Conservation (phyloP, 257 asterid genomes). For the Verbena officinalis region DNA sequence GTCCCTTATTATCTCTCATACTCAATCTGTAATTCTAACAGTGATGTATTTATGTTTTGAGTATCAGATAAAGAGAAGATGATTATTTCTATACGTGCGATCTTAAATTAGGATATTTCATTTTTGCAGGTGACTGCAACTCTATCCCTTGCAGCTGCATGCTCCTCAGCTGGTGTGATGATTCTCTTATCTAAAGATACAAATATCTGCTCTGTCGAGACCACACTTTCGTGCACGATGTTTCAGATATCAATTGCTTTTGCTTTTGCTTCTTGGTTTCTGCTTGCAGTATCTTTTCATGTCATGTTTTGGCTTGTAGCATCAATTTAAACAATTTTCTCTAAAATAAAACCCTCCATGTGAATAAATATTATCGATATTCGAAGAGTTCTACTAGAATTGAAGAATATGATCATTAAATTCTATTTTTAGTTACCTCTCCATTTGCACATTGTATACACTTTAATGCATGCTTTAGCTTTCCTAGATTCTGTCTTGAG, state of each 20-base stretch:
- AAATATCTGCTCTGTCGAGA: conserved; percentile 44
- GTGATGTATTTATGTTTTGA: too few relatives aligned
- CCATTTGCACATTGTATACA: background rate
- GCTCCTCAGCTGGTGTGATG: conserved; percentile 86
- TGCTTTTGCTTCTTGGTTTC: conserved; percentile 80
- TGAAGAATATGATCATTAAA: conserved; percentile 6
- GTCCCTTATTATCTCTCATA: too few relatives aligned
- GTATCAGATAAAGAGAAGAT: too few relatives aligned
- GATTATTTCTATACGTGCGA: too few relatives aligned
- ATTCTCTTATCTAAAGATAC: conserved; percentile 69
- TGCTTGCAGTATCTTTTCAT: conserved; percentile 74
- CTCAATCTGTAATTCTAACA: too few relatives aligned
- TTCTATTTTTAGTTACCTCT: background rate
- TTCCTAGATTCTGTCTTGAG: background rate
- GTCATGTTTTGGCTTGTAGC: conserved; percentile 90
- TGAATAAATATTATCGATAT: conserved; percentile 33
- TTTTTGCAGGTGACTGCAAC: conserved; percentile 74
- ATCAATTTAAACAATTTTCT: conserved; percentile 40
- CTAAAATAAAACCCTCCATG: background rate
- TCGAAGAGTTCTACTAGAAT: conserved; percentile 28
- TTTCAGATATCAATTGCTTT: conserved; percentile 76
- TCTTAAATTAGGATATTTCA: conserved; percentile 5
- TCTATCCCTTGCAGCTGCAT: conserved; percentile 84
- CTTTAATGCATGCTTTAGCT: background rate
- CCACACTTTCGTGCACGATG: conserved; percentile 54